These are phyloP conservation scores for Irpex sp. DNA, from an alignment of 1,284 basidiomycete species.

Conservation along the genomic window DNA sequence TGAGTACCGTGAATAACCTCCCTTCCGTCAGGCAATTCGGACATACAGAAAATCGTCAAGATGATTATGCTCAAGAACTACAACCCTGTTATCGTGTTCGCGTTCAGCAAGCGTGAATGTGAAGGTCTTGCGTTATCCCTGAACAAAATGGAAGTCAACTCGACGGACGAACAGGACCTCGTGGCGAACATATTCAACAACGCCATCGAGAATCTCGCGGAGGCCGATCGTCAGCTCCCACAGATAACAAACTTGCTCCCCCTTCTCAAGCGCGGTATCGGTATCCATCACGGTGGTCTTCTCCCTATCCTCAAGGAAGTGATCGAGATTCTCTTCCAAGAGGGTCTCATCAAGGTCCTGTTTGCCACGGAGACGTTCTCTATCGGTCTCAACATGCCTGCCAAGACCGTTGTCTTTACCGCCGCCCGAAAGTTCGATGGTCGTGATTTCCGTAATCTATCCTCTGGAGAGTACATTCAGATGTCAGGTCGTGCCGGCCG, in stretches of 20 bases:
- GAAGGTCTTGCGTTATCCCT: constrained; percentile 90
- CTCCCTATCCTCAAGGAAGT: constrained; percentile 98
- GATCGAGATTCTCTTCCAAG: constrained; percentile 99
- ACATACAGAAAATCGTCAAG: constrained; percentile 97
- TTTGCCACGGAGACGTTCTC: constrained; percentile 99
- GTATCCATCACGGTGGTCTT: constrained; percentile 98
- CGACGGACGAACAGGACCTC: constrained; percentile 88
- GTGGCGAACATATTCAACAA: constrained; percentile 92
- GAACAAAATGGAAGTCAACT: constrained; percentile 96
- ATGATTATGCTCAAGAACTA: constrained; percentile 99
- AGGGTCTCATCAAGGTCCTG: constrained; percentile 97
- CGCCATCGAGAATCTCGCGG: constrained; percentile 87
- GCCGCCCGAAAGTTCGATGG: constrained; percentile 96
- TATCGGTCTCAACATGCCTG: constrained; percentile 99
- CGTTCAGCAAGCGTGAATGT: constrained; percentile 98
- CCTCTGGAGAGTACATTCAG: constrained; percentile 93
- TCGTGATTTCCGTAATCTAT: constrained; percentile 89
- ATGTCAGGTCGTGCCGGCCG: constrained; percentile 99
- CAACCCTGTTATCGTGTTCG: constrained; percentile 98
- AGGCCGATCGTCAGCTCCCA: constrained; percentile 87
- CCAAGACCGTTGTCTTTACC: constrained; percentile 99
- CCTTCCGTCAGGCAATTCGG: constrained; percentile 65
- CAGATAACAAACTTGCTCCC: constrained; percentile 95
- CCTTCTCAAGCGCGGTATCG: constrained; percentile 92
- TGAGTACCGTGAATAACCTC: not conserved